phyloP scores from a whole-genome alignment of 2,329 filamentous ascomycete genomes.

The Penicillium verrucosum region DNA sequence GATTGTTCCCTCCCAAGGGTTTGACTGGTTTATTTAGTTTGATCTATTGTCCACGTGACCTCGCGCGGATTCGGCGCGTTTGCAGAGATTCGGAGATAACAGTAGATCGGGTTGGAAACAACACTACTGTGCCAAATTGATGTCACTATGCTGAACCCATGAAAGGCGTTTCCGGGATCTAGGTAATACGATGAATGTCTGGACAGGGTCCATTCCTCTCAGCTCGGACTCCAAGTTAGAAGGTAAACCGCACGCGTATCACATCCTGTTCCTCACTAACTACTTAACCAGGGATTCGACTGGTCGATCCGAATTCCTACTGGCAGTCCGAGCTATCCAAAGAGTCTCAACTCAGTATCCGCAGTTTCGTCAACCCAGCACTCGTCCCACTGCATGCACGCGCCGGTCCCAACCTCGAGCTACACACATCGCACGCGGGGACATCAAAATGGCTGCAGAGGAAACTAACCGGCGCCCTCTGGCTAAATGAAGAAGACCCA shows the following conservation, averaged over 20 bases:
- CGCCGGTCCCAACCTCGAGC: slow-evolving; percentile 39
- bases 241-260: slow-evolving; percentile 25
- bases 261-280: slow-evolving; percentile 12
- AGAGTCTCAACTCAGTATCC: slow-evolving; percentile 32
- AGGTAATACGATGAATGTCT: slow-evolving; percentile 36
- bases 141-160: slow-evolving; percentile 15
- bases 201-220: slow-evolving; percentile 36
- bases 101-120: background rate
- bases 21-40: background rate
- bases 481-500: slow-evolving; percentile 34
- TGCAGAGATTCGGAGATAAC: slow-evolving; percentile 7
- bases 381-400: slow-evolving; percentile 42
- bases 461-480: slow-evolving; percentile 36
- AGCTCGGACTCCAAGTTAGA: slow-evolving; percentile 28
- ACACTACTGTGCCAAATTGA: background rate
- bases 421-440: slow-evolving; percentile 33
- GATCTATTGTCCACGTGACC: slow-evolving; percentile 18
- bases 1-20: background rate
- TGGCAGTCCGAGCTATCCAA: slow-evolving; percentile 36
- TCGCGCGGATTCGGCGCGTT: slow-evolving; percentile 19
- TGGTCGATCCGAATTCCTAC: slow-evolving; percentile 34
- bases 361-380: slow-evolving; percentile 40
- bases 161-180: background rate
- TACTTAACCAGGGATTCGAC: slow-evolving; percentile 30
- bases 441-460: slow-evolving; percentile 40